Conservation (phyloP, 169 alveolate species). For the Plasmodium knowlesi region DNA sequence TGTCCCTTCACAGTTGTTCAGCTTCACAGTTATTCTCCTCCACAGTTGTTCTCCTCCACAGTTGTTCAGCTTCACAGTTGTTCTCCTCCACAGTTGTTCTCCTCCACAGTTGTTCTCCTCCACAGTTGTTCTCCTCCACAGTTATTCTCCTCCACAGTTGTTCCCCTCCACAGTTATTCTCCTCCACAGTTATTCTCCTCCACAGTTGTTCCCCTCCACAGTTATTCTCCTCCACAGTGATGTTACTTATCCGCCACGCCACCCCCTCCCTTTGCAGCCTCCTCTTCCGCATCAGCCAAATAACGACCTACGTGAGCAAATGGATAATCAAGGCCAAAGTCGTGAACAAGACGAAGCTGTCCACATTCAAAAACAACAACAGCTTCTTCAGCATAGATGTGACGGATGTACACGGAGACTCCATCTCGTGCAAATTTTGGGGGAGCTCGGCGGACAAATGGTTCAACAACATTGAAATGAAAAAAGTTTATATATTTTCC, state of each 20-base stretch:
- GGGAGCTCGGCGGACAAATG: conserved; percentile 84
- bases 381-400: conserved; percentile 78
- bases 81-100: not conserved
- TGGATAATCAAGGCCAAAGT: conserved; percentile 84
- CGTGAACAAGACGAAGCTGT: conserved; percentile 80
- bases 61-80: no score
- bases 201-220: not conserved
- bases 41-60: not conserved
- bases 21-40: no score
- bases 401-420: conserved; percentile 84
- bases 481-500: conserved; percentile 82
- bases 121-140: not conserved
- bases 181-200: no score
- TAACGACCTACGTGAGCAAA: conserved; percentile 83
- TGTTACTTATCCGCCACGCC: no score
- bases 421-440: conserved; percentile 83
- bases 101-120: no score
- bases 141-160: no score
- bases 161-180: not conserved
- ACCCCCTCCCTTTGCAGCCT: conserved; percentile 18
- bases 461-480: conserved; percentile 77
- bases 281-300: conserved; percentile 79
- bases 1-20: not conserved
- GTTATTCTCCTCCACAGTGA: no score
- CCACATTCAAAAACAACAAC: conserved; percentile 79